Evolutionary conservation across 805 yeast species (phyloP), one percentile per base, ranked within the genome.

Genomic region (Debaryomyces tyrocola): DNA sequence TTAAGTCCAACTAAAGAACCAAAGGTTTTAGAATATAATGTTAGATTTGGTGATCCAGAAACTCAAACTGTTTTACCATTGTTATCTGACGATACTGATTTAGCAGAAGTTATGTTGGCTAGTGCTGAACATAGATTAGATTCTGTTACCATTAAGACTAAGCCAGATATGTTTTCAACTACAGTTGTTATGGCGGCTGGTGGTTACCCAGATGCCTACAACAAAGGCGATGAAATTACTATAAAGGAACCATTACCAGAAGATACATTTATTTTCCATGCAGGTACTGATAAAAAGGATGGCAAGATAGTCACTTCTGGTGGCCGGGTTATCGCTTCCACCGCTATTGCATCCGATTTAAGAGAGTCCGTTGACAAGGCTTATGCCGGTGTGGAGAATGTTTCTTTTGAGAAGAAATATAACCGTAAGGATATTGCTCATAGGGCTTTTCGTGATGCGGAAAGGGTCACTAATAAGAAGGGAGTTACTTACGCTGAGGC

Each of bases 41-140:
- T 95, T 43, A 84, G 99, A 70, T 95, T 94, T 57, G 99, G 99
- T 52, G 99, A 94, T 67, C 99, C 99, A 55, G 99, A 94, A 73
- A 94, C 98, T 31, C 99, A 94, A 74, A 88, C 97, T 2, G 96
- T 94, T 20, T 74, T 94, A 61, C 97, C 97, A 17, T 77, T 94
- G 60, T 73, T 94, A 52, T 73, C 88, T 40, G 80, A 82, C 36
- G 86, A 84, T 45, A 85, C 97, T n/a, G 99, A 94, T 69, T 77
- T 94, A 60, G 94, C 97, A 40, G 90, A 91, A 67, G 83, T 94
- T 40, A 82, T 95, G 80, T 69, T 92, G 45, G 99, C 98, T 39
- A 85, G 96, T 54, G 96, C 94, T 38, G 96, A 92, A 66, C 96
- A 87, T 68, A 80, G 98, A 67, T 79, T 94, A 54, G 99, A 94